Base-by-base conservation (phyloP, 805 yeast species). In the Ogataea angusta region DNA sequence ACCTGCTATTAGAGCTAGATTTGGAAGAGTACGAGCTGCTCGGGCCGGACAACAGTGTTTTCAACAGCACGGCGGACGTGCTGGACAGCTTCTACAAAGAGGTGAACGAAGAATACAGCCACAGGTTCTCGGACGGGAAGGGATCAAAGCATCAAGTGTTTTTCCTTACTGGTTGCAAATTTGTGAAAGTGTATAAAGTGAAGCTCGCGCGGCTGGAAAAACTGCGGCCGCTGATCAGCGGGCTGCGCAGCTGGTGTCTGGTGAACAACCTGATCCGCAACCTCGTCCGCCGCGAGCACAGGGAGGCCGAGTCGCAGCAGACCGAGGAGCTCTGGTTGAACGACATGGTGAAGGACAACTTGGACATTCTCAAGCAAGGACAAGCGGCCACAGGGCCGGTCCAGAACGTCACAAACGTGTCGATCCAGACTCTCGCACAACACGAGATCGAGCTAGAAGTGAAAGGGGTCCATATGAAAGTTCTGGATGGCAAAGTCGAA, bases 401-500 rank as follows among this genome's bases (percentile, higher is more conserved):
- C 14, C 27, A 24, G 14, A 10, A 24, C 13, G 27, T n/a, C 14
- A n/a, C 31, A 5, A 24, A 25, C 18, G 30, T 48, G 13, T 47
- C 42, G 6, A 32, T 52, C 10, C 48, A 47, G 22, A 44, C 35
- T n/a, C 32, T 68, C 8, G 73, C 63, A 47, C 73, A 74, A 66
- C 95, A 88, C 6, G 56, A 30, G 16, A 28, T 40, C 12, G 49
- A 18, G 32, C 24, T 37, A n/a, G 53, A 32, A 37, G 48, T 47
- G 9, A 24, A 18, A 22, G 26, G 38, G 3, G 39, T 46, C 17
- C 32, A 33, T 12, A 18, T 44, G 16, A 42, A 37, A n/a, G 26
- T 52, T 10, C 24, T 38, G n/a, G 46, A 49, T 36, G 56, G 55
- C 6, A 25, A 40, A 15, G 21, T 47, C 5, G 30, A 29, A 13